These are phyloP conservation scores for Aspergillus ibericus DNA, from an alignment of 2,329 filamentous ascomycete species.

Conservation along the genomic window DNA sequence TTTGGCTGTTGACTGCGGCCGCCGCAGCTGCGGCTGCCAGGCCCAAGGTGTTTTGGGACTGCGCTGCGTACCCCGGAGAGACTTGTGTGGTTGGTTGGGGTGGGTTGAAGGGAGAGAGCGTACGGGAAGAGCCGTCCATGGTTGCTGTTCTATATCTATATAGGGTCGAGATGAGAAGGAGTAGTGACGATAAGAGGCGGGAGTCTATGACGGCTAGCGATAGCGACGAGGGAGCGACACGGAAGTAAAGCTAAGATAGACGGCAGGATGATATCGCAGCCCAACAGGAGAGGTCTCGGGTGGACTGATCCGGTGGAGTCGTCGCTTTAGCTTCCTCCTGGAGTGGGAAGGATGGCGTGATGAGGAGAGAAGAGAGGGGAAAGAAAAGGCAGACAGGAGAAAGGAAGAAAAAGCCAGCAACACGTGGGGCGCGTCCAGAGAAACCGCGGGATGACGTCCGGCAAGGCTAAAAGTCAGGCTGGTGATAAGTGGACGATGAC, in stretches of 20 bases:
- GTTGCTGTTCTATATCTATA: neutral
- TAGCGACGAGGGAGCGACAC: neutral
- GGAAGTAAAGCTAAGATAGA: neutral
- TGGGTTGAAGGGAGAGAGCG: slow-evolving; percentile 2
- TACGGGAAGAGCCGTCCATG: slow-evolving; percentile 6
- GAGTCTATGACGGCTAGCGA: neutral
- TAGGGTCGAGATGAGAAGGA: neutral
- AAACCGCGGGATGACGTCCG: slow-evolving; percentile 26
- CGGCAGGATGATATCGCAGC: neutral
- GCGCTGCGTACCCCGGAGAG: neutral
- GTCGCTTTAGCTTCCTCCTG: neutral
- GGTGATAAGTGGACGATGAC: slow-evolving; percentile 13
- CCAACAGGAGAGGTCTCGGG: neutral
- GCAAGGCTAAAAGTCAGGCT: slow-evolving; percentile 2
- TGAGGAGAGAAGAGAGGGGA: neutral
- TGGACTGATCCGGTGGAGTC: slow-evolving; percentile 8
- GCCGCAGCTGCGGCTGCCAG: slow-evolving; percentile 4
- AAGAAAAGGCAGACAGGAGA: neutral
- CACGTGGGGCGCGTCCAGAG: slow-evolving; percentile 21
- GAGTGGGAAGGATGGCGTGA: neutral
- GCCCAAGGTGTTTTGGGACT: slow-evolving; percentile 7
- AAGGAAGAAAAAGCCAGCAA: slow-evolving; percentile 6
- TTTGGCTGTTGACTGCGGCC: neutral
- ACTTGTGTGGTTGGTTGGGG: slow-evolving; percentile 1
- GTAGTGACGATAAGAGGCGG: neutral